Base-by-base conservation (phyloP, 768 basidiomycete genomes). In the Russula lepida region DNA sequence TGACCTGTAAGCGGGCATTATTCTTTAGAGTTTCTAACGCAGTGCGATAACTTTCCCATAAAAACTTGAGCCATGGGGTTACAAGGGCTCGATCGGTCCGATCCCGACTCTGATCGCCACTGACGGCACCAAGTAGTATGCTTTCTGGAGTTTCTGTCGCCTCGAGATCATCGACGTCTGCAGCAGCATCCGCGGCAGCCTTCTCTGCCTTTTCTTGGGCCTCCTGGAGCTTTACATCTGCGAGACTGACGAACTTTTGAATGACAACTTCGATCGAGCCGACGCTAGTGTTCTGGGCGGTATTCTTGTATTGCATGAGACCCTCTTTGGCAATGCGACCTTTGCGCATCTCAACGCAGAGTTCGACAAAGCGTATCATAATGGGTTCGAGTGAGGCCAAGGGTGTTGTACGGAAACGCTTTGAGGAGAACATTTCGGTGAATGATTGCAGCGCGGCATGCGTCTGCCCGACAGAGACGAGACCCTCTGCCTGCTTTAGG, bases 21-120 rank as follows among this genome's bases (percentile, higher is more conserved):
- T 97, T 95, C 72, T 98, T 95, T 66, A 98, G 79, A 2, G 94
- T 94, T 76, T 98, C 95, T 44, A 99, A 77, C 1, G 89, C 92
- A 21, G 92, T 97, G 59, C 95, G 85, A 71, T 98, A 98, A 67
- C 91, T 92, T 78, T 98, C 95, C 94, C 95, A 98, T n/a, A 94
- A 80, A 74, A 98, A 97, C 71, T 95, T 94, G 70, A 98, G 87
- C 87, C 94, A 97, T 0, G 95, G 95, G 0, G 93, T 97, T 65
- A 99, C 93, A 54, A 98, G 81, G 7, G 93, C 89, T 49, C 95
- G 78, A 74, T 98, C 95, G 32, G 93, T 97, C 67, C 95, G 78
- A 74, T 98, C 95, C 76, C 90, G 89, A 77, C 82, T 94, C 75
- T 93, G 90, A 71, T 93, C 92, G 39, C 82, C 84, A 68, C 89